Conservation (phyloP, 2,329 filamentous ascomycete genomes). For the Sclerotinia glacialis region DNA sequence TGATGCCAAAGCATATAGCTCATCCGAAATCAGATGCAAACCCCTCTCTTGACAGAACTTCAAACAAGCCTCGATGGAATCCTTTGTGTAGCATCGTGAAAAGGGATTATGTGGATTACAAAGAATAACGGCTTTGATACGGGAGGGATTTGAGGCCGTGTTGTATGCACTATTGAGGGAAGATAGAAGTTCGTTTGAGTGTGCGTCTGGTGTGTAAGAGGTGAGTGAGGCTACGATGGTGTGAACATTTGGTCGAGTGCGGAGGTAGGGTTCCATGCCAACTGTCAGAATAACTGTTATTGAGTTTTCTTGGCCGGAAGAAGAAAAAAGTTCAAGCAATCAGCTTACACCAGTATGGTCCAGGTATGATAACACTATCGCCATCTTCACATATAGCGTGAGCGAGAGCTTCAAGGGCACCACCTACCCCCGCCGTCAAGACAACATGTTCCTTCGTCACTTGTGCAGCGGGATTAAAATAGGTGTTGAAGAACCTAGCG, state of each 20-base stretch:
- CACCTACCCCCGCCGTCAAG: background rate
- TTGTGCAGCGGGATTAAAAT: background rate
- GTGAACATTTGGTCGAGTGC: background rate
- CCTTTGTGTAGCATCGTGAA: background rate
- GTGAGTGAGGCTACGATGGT: background rate
- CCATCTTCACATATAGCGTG: background rate
- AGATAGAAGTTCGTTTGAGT: background rate
- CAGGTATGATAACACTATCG: background rate
- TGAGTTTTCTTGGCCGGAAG: no score
- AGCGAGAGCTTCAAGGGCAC: background rate
- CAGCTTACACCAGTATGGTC: background rate
- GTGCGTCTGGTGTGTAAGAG: background rate
- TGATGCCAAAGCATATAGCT: background rate
- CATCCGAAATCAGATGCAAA: conserved; percentile 7
- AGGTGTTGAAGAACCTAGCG: background rate
- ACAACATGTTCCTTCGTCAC: background rate
- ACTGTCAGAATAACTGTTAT: background rate
- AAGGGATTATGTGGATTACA: conserved; percentile 2
- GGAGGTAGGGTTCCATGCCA: background rate
- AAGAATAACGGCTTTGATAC: background rate
- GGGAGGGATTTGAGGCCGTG: background rate
- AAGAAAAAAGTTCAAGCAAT: background rate
- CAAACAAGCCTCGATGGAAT: background rate
- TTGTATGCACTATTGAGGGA: background rate
- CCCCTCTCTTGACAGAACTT: background rate